phyloP scores from a whole-genome alignment of 148 eudicot genomes.

The Chenopodium formosanum region DNA sequence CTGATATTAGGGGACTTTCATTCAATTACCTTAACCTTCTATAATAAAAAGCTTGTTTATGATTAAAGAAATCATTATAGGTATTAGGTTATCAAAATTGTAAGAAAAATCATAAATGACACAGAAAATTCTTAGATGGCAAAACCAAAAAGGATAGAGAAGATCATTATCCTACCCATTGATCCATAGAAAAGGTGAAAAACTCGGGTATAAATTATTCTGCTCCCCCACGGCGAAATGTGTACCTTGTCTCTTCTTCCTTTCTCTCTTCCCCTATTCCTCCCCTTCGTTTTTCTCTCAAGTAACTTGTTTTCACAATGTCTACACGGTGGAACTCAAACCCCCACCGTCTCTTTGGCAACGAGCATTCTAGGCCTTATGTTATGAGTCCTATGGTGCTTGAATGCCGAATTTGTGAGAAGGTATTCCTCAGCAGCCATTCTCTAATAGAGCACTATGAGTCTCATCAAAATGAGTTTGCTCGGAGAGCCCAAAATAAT shows the following conservation, averaged over 20 bases:
- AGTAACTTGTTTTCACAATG: constrained; percentile 17
- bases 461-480: constrained; percentile 17
- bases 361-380: constrained; percentile 14
- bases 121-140: constrained; percentile 26
- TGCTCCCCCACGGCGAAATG: background rate
- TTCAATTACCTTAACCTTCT: constrained; percentile 15
- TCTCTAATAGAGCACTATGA: constrained; percentile 33
- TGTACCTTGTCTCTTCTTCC: background rate
- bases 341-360: constrained; percentile 5
- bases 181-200: background rate
- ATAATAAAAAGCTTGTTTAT: background rate
- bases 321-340: constrained; percentile 18
- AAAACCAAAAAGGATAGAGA: constrained; percentile 12
- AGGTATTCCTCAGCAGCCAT: constrained; percentile 8
- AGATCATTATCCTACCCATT: background rate
- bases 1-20: constrained; percentile 10
- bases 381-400: background rate
- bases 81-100: constrained; percentile 5
- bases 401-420: constrained; percentile 34
- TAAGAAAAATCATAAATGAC: constrained; percentile 10
- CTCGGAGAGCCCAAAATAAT: background rate
- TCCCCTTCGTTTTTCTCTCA: background rate
- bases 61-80: constrained; percentile 6
- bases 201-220: constrained; percentile 10
- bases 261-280: background rate